phyloP scores from a whole-genome alignment of 495 filamentous ascomycete species.

The Aspergillus ellipticus region DNA sequence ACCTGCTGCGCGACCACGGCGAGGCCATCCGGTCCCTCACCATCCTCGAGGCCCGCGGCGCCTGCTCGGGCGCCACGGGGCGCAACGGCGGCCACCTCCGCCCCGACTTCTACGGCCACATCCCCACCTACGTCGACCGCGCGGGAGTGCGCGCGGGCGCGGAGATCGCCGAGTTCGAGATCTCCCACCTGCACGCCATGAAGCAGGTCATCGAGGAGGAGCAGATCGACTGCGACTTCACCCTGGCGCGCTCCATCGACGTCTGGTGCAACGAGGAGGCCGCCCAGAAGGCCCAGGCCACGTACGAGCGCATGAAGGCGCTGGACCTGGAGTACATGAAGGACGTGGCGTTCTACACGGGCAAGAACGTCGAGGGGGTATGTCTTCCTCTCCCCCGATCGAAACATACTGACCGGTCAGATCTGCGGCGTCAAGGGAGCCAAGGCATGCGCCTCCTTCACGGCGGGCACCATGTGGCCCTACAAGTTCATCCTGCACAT shows the following conservation, averaged over 20 bases:
- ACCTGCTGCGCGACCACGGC: constrained; percentile 41
- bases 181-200: constrained; percentile 26
- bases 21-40: constrained; percentile 21
- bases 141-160: constrained; percentile 11
- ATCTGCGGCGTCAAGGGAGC: constrained; percentile 33
- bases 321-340: constrained; percentile 26
- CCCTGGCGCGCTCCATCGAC: constrained; percentile 33
- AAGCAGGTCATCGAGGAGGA: constrained; percentile 32
- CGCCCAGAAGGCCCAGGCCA: constrained; percentile 24
- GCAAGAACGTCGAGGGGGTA: constrained; percentile 25
- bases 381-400: background rate
- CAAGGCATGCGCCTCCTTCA: constrained; percentile 28
- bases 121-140: constrained; percentile 26
- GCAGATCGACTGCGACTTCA: constrained; percentile 40
- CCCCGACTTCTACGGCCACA: constrained; percentile 31
- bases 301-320: constrained; percentile 26
- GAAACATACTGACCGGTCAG: background rate
- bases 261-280: constrained; percentile 31
- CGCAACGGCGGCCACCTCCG: constrained; percentile 36
- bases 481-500: constrained; percentile 63
- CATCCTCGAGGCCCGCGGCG: constrained; percentile 35
- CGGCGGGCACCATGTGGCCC: constrained; percentile 59
- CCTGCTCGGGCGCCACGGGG: constrained; percentile 39
- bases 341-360: constrained; percentile 27
- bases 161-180: constrained; percentile 30